Evolutionary conservation across 495 filamentous ascomycete genomes (phyloP), one percentile per base, ranked within the genome.

Genomic region (Penicillium maclennaniae): DNA sequence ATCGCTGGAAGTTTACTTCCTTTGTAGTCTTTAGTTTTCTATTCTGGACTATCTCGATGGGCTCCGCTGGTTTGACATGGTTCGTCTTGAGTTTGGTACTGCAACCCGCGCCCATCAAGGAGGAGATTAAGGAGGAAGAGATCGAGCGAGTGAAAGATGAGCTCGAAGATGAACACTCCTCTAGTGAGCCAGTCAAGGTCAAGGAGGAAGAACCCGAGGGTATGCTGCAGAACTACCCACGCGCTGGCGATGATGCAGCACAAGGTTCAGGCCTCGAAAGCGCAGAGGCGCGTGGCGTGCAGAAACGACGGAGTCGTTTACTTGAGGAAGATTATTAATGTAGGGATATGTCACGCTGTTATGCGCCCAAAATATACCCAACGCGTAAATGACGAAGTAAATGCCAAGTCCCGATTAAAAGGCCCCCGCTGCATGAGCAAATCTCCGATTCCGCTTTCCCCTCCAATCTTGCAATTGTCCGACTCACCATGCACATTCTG

Each of bases 21-120:
- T 89, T 90, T 55, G 37, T 87, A 0, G 55, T 87, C 2, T 87
- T 87, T 48, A 87, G 82, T 4, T 69, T 63, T 4, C 41, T 80
- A 23, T 96, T 97, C 67, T 97, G 91, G 92, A 66, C 63, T 8
- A 72, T 80, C 2, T 88, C 88, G 57, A 76, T 95, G 69, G 41
- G 79, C 0, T 84, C 83, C 27, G 75, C 82, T 53, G 67, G 73
- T 6, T 1, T 86, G 2, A 79, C 72, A 0, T 93, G 86, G 86
- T 49, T 79, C 2, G 34, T 77, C 3, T 55, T 86, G 8, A 72
- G 26, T 68, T 45, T 55, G 70, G 4, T 62, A 72, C 36, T 68
- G 74, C 49, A 50, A 34, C 47, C 49, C 6, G 63, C 25, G 38
- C 61, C 51, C 37, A 42, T 54, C n/a, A 48, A 61, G 26, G 52